Evolutionary conservation across 345 rosid genomes (phyloP).

Genomic region (Pugionium cornutum): DNA sequence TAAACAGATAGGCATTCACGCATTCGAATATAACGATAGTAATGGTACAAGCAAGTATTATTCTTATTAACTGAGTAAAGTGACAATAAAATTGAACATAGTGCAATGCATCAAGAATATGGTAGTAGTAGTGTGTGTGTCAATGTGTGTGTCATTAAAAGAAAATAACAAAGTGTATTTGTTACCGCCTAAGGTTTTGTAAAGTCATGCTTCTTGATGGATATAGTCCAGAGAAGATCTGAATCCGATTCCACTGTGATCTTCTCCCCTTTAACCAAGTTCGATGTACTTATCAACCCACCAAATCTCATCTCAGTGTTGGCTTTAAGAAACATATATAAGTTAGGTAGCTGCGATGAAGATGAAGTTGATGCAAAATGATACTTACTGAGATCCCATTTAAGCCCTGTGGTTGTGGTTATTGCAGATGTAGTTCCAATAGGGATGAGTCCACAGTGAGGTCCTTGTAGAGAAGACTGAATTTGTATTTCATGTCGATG

Average conservation of each 20-base stretch:
- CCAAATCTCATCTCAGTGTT: conserved; percentile 84
- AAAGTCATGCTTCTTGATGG: conserved; percentile 49
- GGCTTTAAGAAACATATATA: conserved; percentile 32
- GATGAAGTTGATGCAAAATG: not conserved
- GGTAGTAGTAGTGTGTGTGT: not conserved
- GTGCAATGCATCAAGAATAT: not conserved
- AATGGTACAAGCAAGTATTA: not conserved
- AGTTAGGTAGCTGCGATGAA: not conserved
- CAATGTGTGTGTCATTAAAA: not conserved
- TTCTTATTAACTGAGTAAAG: not conserved
- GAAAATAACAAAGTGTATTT: not conserved
- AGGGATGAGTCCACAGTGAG: conserved; percentile 92
- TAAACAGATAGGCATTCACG: too few relatives aligned
- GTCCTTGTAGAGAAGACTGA: conserved; percentile 64
- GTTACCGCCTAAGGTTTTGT: conserved; percentile 4
- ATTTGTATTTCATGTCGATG: conserved; percentile 65
- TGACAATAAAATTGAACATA: conserved; percentile 1
- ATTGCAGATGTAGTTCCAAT: conserved; percentile 65
- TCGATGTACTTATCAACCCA: conserved; percentile 80
- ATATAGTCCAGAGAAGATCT: conserved; percentile 93
- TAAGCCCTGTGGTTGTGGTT: conserved; percentile 83
- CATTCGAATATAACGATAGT: not conserved
- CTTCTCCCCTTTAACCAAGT: conserved; percentile 54
- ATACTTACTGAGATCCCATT: conserved; percentile 85
- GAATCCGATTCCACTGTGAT: conserved; percentile 71